phyloP scores from a whole-genome alignment of 176 grass and related monocot genomes.

The Otatea glauca region DNA sequence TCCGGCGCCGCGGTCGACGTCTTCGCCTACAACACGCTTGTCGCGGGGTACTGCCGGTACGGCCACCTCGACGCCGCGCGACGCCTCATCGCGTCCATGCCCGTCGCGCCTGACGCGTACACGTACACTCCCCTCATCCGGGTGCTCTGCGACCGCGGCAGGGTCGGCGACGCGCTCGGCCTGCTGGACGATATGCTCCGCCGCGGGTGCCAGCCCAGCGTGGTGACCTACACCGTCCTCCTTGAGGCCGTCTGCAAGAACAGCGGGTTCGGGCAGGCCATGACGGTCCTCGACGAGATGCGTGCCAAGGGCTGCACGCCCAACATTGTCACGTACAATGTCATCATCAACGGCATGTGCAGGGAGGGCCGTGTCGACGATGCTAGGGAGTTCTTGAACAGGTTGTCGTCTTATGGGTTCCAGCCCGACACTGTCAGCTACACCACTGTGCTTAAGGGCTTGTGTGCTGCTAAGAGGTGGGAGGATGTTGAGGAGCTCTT shows the following conservation, averaged over 20 bases:
- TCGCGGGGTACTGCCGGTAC: slow-evolving; percentile 54
- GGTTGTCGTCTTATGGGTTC: slow-evolving; percentile 55
- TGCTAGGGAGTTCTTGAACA: slow-evolving; percentile 51
- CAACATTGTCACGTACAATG: slow-evolving; percentile 74
- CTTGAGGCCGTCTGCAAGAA: slow-evolving; percentile 61
- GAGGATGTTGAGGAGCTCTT: slow-evolving; percentile 57
- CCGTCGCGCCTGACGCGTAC: slow-evolving; percentile 65
- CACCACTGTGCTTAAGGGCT: slow-evolving; percentile 64
- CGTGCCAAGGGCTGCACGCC: slow-evolving; percentile 58
- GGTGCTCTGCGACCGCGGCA: slow-evolving; percentile 56
- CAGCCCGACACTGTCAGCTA: slow-evolving; percentile 65
- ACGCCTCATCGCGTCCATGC: slow-evolving; percentile 52
- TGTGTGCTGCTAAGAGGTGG: slow-evolving; percentile 59
- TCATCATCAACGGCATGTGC: slow-evolving; percentile 74
- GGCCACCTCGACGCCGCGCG: slow-evolving; percentile 53
- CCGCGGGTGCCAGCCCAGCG: slow-evolving; percentile 59
- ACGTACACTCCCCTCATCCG: slow-evolving; percentile 77
- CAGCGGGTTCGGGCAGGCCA: slow-evolving; percentile 59
- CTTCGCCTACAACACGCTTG: slow-evolving; percentile 67
- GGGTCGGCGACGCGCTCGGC: slow-evolving; percentile 53
- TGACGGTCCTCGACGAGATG: slow-evolving; percentile 69
- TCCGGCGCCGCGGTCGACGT: slow-evolving; percentile 49
- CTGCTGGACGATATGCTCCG: slow-evolving; percentile 61
- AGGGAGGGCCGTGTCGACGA: slow-evolving; percentile 58
- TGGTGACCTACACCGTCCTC: slow-evolving; percentile 70